phyloP scores from a whole-genome alignment of 305 asterid species.

The Rubia peregrina region DNA sequence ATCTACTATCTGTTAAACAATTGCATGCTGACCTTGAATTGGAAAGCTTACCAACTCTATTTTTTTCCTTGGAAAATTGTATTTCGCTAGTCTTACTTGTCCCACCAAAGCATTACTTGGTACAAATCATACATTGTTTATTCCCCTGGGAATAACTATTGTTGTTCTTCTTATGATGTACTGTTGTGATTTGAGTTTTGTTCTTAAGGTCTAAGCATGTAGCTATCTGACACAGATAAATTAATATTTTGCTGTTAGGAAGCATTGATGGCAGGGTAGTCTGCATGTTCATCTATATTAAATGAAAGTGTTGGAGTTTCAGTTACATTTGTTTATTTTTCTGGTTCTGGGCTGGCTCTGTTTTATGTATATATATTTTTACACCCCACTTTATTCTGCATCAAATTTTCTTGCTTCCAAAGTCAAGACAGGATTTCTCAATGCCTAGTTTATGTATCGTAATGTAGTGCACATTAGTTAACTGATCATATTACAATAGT shows the following conservation, averaged over 20 bases:
- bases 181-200: slow-evolving; percentile 3
- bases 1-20: neutral
- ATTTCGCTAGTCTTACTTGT: neutral
- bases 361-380: neutral
- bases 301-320: neutral
- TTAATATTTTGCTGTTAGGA: neutral
- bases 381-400: neutral
- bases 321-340: neutral
- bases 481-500: neutral
- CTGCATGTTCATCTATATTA: neutral
- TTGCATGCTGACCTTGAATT: slow-evolving; percentile 3
- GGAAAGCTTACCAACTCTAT: slow-evolving; percentile 12
- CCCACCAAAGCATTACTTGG: neutral
- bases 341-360: neutral
- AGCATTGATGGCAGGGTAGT: neutral
- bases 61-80: neutral
- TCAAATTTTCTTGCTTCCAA: neutral
- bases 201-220: neutral
- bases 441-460: neutral
- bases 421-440: neutral
- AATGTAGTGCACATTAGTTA: neutral
- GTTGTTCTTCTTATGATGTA: slow-evolving; percentile 1
- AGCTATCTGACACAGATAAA: neutral
- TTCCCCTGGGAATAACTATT: neutral
- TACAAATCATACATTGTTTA: neutral